Base-by-base conservation (phyloP, 2,329 filamentous ascomycete species). In the Aspergillus luchuensis region DNA sequence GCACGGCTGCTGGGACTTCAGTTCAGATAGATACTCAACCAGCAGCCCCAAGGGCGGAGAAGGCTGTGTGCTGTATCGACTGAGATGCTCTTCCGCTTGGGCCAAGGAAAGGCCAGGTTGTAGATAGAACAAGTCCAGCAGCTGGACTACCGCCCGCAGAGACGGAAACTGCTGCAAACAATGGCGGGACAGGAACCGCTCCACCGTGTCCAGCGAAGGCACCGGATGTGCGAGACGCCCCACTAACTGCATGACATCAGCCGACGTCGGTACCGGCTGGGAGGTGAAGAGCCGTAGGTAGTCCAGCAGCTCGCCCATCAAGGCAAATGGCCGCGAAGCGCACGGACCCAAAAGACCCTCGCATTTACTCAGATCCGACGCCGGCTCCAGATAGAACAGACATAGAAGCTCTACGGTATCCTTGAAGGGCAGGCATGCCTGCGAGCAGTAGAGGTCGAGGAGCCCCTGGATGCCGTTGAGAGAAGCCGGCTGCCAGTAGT, bases 41-140 rank as follows among this genome's bases (percentile, higher is more conserved):
- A 47, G 17, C 21, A 23, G 21, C 43, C 21, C 21, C 43, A 47
- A 47, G 43, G 43, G 43, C 21, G 43, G 43, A 23, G 43, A 47
- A 23, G 43, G 43, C 43, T 47, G 43, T 23, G 43, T 21, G 21
- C 43, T 47, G 43, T 21, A 47, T 23, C 43, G 43, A 23, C 43
- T 47, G 43, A 47, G 43, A 47, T 47, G 43, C 43, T 47, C 43
- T 47, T 47, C 43, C 43, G 43, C 43, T 23, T 47, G 43, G 43
- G n/a, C 21, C 43, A 47, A 47, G 8, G 43, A 47, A 47, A 47
- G 43, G n/a, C 43, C 43, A 8, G 43, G 43, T 23, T 47, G 43
- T 23, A 23, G 21, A 47, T 47, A 47, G 21, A 47, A 47, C 43
- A 47, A 23, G 43, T 47, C 21, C 21, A 47, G 43, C 43, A 47